Base-by-base conservation (phyloP, 768 basidiomycete species). In the Panus rudis region DNA sequence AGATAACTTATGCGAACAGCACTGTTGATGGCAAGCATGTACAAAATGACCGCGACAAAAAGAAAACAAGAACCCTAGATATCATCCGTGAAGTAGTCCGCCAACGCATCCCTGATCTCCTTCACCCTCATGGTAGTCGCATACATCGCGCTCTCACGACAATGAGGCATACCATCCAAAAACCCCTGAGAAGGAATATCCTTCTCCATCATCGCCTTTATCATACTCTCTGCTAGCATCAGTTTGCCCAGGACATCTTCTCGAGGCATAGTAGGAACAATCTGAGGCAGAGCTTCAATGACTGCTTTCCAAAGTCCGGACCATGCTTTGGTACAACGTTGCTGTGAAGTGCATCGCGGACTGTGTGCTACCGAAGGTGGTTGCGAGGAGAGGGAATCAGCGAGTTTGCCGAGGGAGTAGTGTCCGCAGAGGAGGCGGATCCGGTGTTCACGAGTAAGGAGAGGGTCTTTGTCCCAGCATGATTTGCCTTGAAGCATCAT, bases 341-440 rank as follows among this genome's bases (percentile, higher is more conserved):
- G 64, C 49, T 65, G 62, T 14, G 59, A 59, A 25, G 63, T 54
- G 52, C 75, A 76, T 20, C 68, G 60, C 17, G 61, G 57, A 37
- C 59, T 62, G 50, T 76, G 76, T 34, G 60, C 56, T 22, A 76
- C 53, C 25, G 52, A 43, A 14, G 75, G 76, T 11, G 74, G 63
- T 23, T 60, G 64, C 33, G 48, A 54, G 4, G 70, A 66, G 6
- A 77, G 63, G 14, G 63, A 59, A 37, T 73, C 69, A 62, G 70
- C 70, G 23, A 70, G 56, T 43, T 67, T 64, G 4, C 63, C 63
- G 20, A 78, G 65, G 26, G 67, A 65, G 52, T 78, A 73, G 52
- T 72, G 69, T 13, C 77, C 77, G 20, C 72, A 73, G 6, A 78
- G 57, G 30, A 79, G 60, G 28, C 74, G 72, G 24, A 76, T 64